Percentiles rank a stretch among this genome's conserved stretches.
phyloP scores from a whole-genome alignment of 2,329 filamentous ascomycete genomes.

The Fusarium sp. region DNA sequence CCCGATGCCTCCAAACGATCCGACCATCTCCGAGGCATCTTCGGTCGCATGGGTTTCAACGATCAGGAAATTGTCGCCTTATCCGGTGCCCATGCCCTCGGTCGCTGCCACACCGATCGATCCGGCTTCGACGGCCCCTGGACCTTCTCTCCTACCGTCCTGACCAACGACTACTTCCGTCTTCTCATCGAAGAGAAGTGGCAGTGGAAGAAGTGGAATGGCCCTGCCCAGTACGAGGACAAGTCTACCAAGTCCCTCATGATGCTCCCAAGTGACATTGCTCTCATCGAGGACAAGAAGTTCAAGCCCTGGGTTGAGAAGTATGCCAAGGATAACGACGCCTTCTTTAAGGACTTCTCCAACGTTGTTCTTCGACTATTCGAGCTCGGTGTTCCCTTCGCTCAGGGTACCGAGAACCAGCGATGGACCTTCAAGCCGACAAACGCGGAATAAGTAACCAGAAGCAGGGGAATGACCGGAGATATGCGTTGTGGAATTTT shows the following conservation, averaged over 20 bases:
- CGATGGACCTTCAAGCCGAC: slow-evolving; percentile 75
- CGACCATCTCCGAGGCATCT: slow-evolving; percentile 90
- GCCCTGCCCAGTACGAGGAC: slow-evolving; percentile 90
- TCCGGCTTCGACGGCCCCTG: slow-evolving; percentile 90
- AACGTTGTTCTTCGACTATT: slow-evolving; percentile 85
- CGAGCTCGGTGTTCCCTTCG: slow-evolving; percentile 93
- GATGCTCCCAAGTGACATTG: slow-evolving; percentile 97
- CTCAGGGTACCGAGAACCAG: slow-evolving; percentile 68
- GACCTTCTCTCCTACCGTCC: slow-evolving; percentile 89
- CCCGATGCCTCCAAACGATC: slow-evolving; percentile 83
- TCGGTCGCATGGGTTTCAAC: slow-evolving; percentile 97
- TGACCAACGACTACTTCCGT: slow-evolving; percentile 96
- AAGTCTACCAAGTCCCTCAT: slow-evolving; percentile 88
- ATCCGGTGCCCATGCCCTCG: slow-evolving; percentile 85
- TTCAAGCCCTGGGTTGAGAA: slow-evolving; percentile 85
- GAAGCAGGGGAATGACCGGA: not conserved
- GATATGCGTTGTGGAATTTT: slow-evolving; percentile 31
- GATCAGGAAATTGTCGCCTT: slow-evolving; percentile 97
- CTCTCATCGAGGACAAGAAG: slow-evolving; percentile 86
- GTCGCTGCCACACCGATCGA: slow-evolving; percentile 90
- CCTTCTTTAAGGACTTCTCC: slow-evolving; percentile 94
- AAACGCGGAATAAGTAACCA: slow-evolving; percentile 50
- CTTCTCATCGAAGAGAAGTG: slow-evolving; percentile 93
- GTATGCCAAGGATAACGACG: slow-evolving; percentile 91
- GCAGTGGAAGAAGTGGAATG: slow-evolving; percentile 91